Percentiles rank a stretch among this genome's conserved stretches.
These are phyloP conservation scores for Paramarasmius palmivorus DNA, from an alignment of 1,284 basidiomycete species.

Conservation along the genomic window DNA sequence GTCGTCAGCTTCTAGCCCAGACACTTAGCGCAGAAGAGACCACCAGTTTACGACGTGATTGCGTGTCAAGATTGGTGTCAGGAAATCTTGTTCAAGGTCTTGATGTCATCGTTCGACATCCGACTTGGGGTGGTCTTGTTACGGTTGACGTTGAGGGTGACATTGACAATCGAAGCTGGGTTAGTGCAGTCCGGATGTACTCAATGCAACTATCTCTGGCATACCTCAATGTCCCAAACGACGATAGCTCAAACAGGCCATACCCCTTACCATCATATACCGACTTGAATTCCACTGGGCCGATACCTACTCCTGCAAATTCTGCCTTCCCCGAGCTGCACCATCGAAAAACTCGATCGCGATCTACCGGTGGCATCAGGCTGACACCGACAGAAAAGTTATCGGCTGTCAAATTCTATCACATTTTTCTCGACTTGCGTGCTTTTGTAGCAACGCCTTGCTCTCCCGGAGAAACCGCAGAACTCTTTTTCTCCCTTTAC, in stretches of 20 bases:
- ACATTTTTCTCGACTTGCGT: slow-evolving; percentile 86
- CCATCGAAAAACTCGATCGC: slow-evolving; percentile 47
- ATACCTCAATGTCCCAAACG: slow-evolving; percentile 67
- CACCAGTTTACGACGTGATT: slow-evolving; percentile 78
- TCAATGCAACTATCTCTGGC: slow-evolving; percentile 83
- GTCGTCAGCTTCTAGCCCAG: slow-evolving; percentile 87
- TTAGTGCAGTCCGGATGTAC: slow-evolving; percentile 87
- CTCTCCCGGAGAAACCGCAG: slow-evolving; percentile 86
- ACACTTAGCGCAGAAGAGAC: slow-evolving; percentile 90
- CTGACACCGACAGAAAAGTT: slow-evolving; percentile 35
- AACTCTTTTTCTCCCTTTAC: slow-evolving; percentile 94
- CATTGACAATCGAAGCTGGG: slow-evolving; percentile 74
- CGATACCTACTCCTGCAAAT: slow-evolving; percentile 61
- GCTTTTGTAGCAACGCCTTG: slow-evolving; percentile 92
- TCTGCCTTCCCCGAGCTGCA: slow-evolving; percentile 65
- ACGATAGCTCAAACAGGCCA: slow-evolving; percentile 33
- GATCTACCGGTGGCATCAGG: slow-evolving; percentile 47
- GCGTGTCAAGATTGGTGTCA: slow-evolving; percentile 84
- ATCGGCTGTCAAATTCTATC: slow-evolving; percentile 75
- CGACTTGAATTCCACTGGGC: slow-evolving; percentile 40
- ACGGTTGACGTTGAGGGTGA: slow-evolving; percentile 83
- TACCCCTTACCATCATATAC: slow-evolving; percentile 30
- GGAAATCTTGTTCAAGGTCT: slow-evolving; percentile 92
- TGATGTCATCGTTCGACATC: slow-evolving; percentile 94
- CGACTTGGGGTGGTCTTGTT: slow-evolving; percentile 86